These are phyloP conservation scores for Prunus mongolica DNA, from an alignment of 306 rosid species.

Conservation along the genomic window DNA sequence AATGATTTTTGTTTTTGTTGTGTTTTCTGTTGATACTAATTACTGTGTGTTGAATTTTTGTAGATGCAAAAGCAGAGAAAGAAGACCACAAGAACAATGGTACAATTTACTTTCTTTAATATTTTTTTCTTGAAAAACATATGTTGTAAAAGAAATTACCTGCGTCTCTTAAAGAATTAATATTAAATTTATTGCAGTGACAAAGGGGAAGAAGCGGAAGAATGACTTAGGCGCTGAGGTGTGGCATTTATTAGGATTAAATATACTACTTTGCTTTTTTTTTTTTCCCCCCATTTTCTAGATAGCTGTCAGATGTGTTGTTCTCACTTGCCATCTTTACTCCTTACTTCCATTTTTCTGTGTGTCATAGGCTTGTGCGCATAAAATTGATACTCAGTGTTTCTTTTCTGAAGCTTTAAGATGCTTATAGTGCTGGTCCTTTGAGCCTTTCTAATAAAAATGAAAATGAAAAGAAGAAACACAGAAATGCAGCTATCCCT, in stretches of 20 bases:
- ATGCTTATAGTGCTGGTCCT: not conserved
- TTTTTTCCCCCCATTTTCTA: not conserved
- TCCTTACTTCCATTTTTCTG: constrained; percentile 3
- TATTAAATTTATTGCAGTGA: constrained; percentile 44
- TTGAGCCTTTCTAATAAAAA: not conserved
- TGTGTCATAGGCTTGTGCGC: not conserved
- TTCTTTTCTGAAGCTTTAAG: not conserved
- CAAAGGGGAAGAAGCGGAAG: constrained; percentile 84
- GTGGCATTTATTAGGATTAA: constrained; percentile 28
- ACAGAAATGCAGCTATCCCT: not conserved
- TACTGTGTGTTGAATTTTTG: constrained; percentile 26
- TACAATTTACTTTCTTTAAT: constrained; percentile 21
- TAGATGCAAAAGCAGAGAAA: constrained; percentile 72
- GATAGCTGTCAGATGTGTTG: not conserved
- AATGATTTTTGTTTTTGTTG: not conserved
- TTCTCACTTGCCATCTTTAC: not conserved
- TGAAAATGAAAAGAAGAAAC: not conserved
- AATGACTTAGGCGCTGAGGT: constrained; percentile 73
- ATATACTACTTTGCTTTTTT: constrained; percentile 5
- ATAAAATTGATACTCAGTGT: not conserved
- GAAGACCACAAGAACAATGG: constrained; percentile 73
- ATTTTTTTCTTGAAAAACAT: not conserved
- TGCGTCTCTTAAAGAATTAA: not conserved
- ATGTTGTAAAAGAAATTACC: not conserved
- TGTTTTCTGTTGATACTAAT: not conserved